Evolutionary conservation across 305 asterid genomes (phyloP).

Genomic region (Fraxinus platypoda): DNA sequence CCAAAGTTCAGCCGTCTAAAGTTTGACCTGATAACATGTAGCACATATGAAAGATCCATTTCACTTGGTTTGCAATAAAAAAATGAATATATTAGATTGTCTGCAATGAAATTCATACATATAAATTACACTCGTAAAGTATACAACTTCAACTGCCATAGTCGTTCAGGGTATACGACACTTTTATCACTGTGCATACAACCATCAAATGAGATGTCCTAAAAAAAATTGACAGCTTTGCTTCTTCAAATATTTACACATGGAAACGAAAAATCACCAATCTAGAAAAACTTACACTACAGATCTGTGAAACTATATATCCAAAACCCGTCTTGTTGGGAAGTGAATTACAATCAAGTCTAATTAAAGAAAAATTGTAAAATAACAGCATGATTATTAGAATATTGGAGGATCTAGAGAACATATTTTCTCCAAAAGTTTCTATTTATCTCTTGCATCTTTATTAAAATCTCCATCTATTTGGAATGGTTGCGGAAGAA

Average conservation of each 20-base stretch:
- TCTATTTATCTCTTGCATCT: neutral
- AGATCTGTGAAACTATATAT: neutral
- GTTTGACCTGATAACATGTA: constrained; percentile 63
- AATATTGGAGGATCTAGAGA: neutral
- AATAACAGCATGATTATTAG: neutral
- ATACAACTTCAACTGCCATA: neutral
- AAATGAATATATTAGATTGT: neutral
- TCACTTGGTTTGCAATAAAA: neutral
- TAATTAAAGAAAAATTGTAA: neutral
- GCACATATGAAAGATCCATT: constrained; percentile 17
- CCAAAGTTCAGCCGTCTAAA: constrained; percentile 73
- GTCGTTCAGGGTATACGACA: neutral
- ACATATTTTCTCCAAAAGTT: neutral
- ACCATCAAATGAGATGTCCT: neutral
- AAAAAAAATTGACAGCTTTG: neutral
- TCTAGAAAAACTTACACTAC: neutral
- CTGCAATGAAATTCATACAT: neutral
- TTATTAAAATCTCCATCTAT: neutral
- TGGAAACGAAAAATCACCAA: neutral
- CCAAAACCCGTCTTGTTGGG: neutral
- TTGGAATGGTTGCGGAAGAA: neutral
- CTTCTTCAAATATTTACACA: neutral
- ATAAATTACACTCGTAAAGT: neutral
- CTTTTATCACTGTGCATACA: neutral
- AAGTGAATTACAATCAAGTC: neutral